Conservation (phyloP, 352 stramenopile genomes). For the Globisporangium abappressorium region DNA sequence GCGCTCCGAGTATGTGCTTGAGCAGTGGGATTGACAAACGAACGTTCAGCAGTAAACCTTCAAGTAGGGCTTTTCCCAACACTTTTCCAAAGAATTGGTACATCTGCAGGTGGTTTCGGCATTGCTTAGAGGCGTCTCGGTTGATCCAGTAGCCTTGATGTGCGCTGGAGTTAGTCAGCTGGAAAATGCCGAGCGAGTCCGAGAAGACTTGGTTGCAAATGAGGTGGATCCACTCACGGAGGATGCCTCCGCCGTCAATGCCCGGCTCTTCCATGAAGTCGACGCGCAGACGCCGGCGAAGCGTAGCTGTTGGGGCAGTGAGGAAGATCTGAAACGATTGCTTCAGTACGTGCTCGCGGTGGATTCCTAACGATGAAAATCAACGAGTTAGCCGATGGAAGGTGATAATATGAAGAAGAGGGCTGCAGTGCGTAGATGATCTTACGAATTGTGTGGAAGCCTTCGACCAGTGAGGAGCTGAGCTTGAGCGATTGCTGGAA, state of each 20-base stretch:
- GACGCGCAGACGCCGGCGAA: constrained; percentile 75
- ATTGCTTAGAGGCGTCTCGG: constrained; percentile 22
- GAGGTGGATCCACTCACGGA: constrained; percentile 79
- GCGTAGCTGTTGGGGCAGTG: constrained; percentile 34
- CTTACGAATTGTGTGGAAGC: constrained; percentile 69
- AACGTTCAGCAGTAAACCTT: constrained; percentile 70
- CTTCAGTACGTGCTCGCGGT: constrained; percentile 65
- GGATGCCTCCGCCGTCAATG: constrained; percentile 71
- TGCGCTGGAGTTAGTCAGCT: constrained; percentile 32
- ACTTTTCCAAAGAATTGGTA: constrained; percentile 82
- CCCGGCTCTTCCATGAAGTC: constrained; percentile 84
- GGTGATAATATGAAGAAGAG: neutral
- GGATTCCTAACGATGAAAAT: constrained; percentile 32
- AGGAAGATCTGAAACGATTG: constrained; percentile 65
- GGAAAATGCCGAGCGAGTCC: constrained; percentile 49
- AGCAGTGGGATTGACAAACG: constrained; percentile 60
- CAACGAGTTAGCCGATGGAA: neutral
- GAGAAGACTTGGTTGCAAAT: constrained; percentile 65
- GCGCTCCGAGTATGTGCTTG: constrained; percentile 65
- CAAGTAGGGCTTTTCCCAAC: constrained; percentile 63
- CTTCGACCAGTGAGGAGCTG: constrained; percentile 45
- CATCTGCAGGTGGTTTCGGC: constrained; percentile 48
- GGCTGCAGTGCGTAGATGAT: neutral
- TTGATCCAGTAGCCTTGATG: constrained; percentile 72
- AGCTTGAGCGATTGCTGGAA: constrained; percentile 63